Conservation (phyloP, 352 stramenopile species). For the Thraustochytrium sp. region DNA sequence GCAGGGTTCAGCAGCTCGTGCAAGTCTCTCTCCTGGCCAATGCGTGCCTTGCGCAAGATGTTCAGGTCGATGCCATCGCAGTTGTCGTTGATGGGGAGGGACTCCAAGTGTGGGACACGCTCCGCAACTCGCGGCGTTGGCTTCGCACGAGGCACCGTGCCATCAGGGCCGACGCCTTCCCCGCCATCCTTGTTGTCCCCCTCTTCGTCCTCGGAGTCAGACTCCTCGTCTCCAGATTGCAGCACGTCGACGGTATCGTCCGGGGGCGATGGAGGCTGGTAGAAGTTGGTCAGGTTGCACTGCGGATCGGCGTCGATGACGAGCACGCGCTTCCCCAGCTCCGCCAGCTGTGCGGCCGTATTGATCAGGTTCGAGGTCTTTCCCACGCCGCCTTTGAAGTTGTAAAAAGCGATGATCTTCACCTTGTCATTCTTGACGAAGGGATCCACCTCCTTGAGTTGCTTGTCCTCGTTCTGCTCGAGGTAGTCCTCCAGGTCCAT, state of each 20-base stretch:
- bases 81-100: too few species aligned
- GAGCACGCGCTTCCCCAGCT: background rate
- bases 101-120: too few species aligned
- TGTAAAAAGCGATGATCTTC: background rate
- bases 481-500: background rate
- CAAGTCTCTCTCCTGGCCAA: background rate
- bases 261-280: background rate
- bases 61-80: background rate
- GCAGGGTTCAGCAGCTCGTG: background rate
- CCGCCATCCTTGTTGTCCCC: background rate
- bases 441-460: background rate
- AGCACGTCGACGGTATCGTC: background rate
- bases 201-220: background rate
- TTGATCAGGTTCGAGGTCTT: background rate
- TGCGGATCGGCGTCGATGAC: background rate
- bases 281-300: conserved; percentile 14
- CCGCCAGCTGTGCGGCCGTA: background rate
- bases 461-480: background rate
- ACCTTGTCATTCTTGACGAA: background rate
- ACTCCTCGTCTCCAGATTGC: too few species aligned
- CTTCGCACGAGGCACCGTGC: too few species aligned
- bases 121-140: too few species aligned
- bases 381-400: conserved; percentile 1
- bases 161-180: background rate
- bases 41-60: background rate